A percentile compares a stretch with the other conserved stretches of the same genome.
Evolutionary conservation across 73 alveolate genomes (phyloP).

Genomic region (Durusdinium trenchii): DNA sequence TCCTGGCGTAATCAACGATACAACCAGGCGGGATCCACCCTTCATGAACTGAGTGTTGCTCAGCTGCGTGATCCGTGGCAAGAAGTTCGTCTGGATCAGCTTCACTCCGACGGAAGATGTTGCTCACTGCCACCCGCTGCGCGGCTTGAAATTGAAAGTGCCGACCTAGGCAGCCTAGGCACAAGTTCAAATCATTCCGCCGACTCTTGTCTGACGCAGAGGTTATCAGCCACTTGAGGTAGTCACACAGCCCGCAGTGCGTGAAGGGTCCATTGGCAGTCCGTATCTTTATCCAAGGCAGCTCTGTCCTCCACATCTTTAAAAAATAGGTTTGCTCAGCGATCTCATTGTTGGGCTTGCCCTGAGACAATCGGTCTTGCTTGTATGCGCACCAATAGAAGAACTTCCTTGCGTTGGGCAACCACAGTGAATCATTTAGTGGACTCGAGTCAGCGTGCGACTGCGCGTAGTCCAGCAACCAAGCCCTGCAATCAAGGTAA

Average conservation of each 20-base stretch:
- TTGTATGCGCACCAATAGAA: slow-evolving; percentile 3
- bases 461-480: slow-evolving; percentile 50
- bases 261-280: slow-evolving; percentile 40
- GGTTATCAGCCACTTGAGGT: slow-evolving; percentile 11
- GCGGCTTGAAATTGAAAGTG: slow-evolving; percentile 61
- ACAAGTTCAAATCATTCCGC: not conserved
- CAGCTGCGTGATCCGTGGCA: slow-evolving; percentile 39
- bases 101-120: not conserved
- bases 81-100: slow-evolving; percentile 2
- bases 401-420: slow-evolving; percentile 45
- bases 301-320: slow-evolving; percentile 49
- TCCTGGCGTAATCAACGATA: slow-evolving; percentile 10
- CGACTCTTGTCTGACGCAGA: not conserved
- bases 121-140: slow-evolving; percentile 45
- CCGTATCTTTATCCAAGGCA: slow-evolving; percentile 60
- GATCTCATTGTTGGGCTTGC: not conserved
- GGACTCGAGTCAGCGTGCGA: slow-evolving; percentile 38
- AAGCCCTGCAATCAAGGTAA: slow-evolving; percentile 34
- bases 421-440: not conserved
- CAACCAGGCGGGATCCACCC: slow-evolving; percentile 10
- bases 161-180: slow-evolving; percentile 28
- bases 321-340: not conserved
- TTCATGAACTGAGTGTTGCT: slow-evolving; percentile 28
- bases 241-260: slow-evolving; percentile 69
- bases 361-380: not conserved